These are phyloP conservation scores for Hypholoma sublateritium DNA, from an alignment of 768 basidiomycete genomes.

Conservation along the genomic window DNA sequence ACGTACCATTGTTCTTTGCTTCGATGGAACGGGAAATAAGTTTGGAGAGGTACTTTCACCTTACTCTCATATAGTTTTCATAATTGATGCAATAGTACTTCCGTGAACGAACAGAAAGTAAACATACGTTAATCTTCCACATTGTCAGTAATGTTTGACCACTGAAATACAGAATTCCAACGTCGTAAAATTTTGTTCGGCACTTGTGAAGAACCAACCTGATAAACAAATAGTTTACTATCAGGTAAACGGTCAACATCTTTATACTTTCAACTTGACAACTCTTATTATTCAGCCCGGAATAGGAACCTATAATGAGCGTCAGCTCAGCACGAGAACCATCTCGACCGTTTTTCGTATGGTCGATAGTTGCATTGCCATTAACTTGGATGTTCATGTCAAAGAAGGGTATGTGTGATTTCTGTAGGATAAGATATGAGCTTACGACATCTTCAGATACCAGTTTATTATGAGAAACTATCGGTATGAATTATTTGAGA, in stretches of 20 bases:
- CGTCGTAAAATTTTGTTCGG: slow-evolving; percentile 43
- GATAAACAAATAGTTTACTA: slow-evolving; percentile 52
- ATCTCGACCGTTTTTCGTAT: slow-evolving; percentile 15
- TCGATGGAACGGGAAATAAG: slow-evolving; percentile 30
- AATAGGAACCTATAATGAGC: slow-evolving; percentile 11
- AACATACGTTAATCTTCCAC: neutral
- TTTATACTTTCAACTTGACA: too few species aligned
- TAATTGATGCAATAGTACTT: neutral
- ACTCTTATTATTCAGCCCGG: slow-evolving; percentile 2
- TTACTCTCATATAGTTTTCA: neutral
- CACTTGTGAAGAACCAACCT: slow-evolving; percentile 47
- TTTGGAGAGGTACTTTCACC: slow-evolving; percentile 22
- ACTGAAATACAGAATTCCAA: slow-evolving; percentile 37
- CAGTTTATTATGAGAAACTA: slow-evolving; percentile 7
- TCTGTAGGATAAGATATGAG: neutral
- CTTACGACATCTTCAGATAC: neutral
- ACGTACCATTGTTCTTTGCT: slow-evolving; percentile 24
- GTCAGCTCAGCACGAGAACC: slow-evolving; percentile 17
- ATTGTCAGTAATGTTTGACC: neutral
- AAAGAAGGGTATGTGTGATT: slow-evolving; percentile 25
- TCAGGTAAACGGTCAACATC: slow-evolving; percentile 31
- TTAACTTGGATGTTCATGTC: slow-evolving; percentile 27
- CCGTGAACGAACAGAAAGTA: neutral
- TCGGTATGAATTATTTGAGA: neutral
- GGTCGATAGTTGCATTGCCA: slow-evolving; percentile 22